Base-by-base conservation (phyloP, 1,139 yeast genomes). In the Debaryomyces psychrophilus region DNA sequence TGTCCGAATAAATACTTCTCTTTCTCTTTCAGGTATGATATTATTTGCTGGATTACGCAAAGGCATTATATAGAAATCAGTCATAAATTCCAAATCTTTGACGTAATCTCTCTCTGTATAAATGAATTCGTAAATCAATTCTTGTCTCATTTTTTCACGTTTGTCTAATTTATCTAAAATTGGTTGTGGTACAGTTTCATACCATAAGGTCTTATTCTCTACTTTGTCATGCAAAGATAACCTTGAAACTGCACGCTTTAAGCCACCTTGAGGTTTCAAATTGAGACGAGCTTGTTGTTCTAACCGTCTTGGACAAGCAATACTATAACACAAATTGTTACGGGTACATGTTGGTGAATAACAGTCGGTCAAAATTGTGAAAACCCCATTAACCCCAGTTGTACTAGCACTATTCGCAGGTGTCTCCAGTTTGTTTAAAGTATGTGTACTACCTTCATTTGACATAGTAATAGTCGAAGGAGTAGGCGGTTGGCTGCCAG, bases 331-430 rank as follows among this genome's bases (percentile, higher is more conserved):
- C 37, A 93, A 72, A 31, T 82, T 77, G 60, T 90, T 95, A 46
- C 96, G 74, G 4, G 96, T 86, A 69, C 99, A 93, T 0, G 99
- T 93, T 29, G 99, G 96, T 0, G 97, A 90, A 61, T 93, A 93
- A 68, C 99, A 93, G 59, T 92, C 97, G 0, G 98, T 89, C 52
- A 93, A 72, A 39, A 93, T 73, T 1, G 97, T 92, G 63, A 93
- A 95, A 4, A 93, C 96, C 55, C 99, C 99, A 65, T 89, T 89
- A 9, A 89, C 90, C 1, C 79, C 69, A 8, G 69, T 63, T 29
- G 55, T 54, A 41, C 51, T 54, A 8, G 33, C 14, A 39, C 57
- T 34, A 9, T 58, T 56, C 27, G 48, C 48, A 2, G 38, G n/a
- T 12, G 49, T 48, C 11, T 45, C 45, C 25, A 31, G 41, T 9